Base-by-base conservation (phyloP, 768 basidiomycete species). In the Termitomyces eurrhizus region DNA sequence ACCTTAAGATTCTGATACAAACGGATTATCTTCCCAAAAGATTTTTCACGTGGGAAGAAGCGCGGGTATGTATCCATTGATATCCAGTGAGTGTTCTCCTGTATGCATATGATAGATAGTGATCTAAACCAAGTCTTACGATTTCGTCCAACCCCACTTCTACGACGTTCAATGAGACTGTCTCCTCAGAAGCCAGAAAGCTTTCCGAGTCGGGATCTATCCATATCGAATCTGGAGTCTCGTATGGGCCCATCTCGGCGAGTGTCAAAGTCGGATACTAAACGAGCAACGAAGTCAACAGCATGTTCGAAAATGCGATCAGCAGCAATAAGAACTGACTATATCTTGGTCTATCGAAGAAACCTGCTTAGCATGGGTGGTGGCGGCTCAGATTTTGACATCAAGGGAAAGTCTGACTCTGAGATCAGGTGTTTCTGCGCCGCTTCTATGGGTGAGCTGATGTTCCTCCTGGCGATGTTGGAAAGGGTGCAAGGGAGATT, bases 361-460 rank as follows among this genome's bases (percentile, higher is more conserved):
- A 32, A 33, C n/a, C n/a, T n/a, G n/a, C 76, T 89, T 56, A 83
- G 76, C 74, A 90, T 90, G 86, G 89, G 89, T 65, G 88, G 88
- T 64, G 88, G 89, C 74, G 89, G 89, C 42, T 81, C 80, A 56
- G 89, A 91, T 78, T 91, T 91, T 66, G 86, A 90, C 77, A 88
- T 88, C 72, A 91, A 90, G 83, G 88, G 88, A 69, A 89, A 87
- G 75, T 84, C 83, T 21, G 88, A 90, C 76, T 75, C 71, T 66
- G 88, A 90, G 76, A 89, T 90, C 70, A 77, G 88, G 63, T 78
- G 84, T 56, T 90, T 90, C 81, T 87, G 85, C 72, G 67, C 73
- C 46, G 73, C 88, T 24, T 91, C 90, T 79, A 90, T 90, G 88
- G 72, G 75, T 56, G 88, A 91, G 79, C 83, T 60, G 89, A 91